Evolutionary conservation across 2,329 filamentous ascomycete species (phyloP).

Genomic region (Byssothecium circinans): DNA sequence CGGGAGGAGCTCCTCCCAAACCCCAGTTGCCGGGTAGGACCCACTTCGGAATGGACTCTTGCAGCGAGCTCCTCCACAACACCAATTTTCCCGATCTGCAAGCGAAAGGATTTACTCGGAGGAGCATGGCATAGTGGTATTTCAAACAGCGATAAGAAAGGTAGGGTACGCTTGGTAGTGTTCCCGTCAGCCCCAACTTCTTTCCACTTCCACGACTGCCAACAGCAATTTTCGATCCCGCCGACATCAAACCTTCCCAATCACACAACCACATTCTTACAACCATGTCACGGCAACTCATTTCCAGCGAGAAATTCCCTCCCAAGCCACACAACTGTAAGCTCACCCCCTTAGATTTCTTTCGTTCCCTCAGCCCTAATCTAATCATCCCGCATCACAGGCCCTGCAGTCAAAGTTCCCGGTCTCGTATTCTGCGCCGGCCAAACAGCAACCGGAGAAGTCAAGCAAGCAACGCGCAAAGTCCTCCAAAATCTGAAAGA

Average conservation of each 20-base stretch:
- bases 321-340: constrained; percentile 28
- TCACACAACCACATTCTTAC: not conserved
- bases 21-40: no score
- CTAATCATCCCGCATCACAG: no score
- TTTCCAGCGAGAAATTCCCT: constrained; percentile 28
- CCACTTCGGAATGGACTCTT: no score
- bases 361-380: not conserved
- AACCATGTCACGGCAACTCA: constrained; percentile 26
- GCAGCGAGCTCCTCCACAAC: no score
- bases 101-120: no score
- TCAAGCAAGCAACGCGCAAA: constrained; percentile 26
- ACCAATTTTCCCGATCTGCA: no score
- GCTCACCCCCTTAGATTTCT: no score
- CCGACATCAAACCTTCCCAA: not conserved
- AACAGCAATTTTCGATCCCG: not conserved
- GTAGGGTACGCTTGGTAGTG: no score
- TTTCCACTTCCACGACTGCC: not conserved
- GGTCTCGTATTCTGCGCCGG: constrained; percentile 27
- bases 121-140: no score
- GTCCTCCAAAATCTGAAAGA: constrained; percentile 25
- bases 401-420: constrained; percentile 23
- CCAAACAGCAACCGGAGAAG: constrained; percentile 27
- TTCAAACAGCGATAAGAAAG: no score
- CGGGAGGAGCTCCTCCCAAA: no score
- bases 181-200: not conserved